These are phyloP conservation scores for Prototheca wickerhamii DNA, from an alignment of 163 green algal species.

Conservation along the genomic window DNA sequence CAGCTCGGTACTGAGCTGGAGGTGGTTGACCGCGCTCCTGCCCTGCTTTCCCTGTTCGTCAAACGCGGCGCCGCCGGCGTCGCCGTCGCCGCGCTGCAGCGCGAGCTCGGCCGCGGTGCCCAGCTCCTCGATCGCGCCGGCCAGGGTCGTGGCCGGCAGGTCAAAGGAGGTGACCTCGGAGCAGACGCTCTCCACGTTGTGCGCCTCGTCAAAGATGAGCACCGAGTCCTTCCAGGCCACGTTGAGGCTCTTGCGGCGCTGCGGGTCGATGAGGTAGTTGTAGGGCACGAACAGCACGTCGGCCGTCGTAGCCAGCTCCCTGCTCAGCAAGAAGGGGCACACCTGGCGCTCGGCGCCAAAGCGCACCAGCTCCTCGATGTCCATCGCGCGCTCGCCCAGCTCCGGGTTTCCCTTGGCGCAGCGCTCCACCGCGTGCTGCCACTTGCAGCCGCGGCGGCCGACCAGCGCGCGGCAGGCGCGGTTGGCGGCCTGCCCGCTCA, in stretches of 20 bases:
- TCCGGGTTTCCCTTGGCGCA: constrained; percentile 38
- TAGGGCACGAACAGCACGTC: constrained; percentile 97
- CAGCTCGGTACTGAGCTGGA: constrained; percentile 31
- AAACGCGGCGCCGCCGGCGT: constrained; percentile 3
- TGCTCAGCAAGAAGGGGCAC: constrained; percentile 84
- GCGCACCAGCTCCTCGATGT: constrained; percentile 85
- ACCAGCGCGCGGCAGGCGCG: constrained; percentile 58
- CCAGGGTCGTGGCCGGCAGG: constrained; percentile 43
- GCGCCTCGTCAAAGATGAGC: constrained; percentile 95
- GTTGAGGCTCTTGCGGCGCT: constrained; percentile 31
- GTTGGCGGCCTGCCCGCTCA: constrained; percentile 48
- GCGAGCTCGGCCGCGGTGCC: constrained; percentile 31
- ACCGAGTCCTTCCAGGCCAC: constrained; percentile 60
- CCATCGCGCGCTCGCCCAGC: constrained; percentile 50
- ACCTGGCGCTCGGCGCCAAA: constrained; percentile 35
- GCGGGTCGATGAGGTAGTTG: constrained; percentile 93
- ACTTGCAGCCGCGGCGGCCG: constrained; percentile 54
- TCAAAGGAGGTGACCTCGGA: constrained; percentile 79
- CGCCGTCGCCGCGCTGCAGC: constrained; percentile 2
- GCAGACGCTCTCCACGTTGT: constrained; percentile 90
- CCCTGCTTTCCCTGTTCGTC: constrained; percentile 10
- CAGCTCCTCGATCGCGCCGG: constrained; percentile 33
- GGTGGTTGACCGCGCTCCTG: neutral
- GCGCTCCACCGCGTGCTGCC: constrained; percentile 33
- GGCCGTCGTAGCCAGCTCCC: constrained; percentile 46